Conservation (phyloP, 139 green algal genomes). For the Chlorella sorokiniana region DNA sequence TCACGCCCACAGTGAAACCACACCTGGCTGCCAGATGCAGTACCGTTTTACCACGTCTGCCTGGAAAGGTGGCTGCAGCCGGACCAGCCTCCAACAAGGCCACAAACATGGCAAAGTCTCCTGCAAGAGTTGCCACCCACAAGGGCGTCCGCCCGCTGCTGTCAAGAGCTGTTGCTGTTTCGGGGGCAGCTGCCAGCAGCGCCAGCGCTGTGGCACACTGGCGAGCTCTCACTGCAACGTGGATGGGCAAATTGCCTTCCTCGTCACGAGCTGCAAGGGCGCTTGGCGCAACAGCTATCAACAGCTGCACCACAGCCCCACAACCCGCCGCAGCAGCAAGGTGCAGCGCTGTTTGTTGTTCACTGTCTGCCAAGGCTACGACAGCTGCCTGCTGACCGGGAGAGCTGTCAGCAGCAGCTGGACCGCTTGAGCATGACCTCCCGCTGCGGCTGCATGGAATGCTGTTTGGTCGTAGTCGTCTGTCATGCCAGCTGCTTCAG, state of each 20-base stretch:
- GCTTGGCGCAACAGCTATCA: not conserved
- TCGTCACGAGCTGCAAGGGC: not conserved
- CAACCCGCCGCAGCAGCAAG: not conserved
- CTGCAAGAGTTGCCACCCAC: not conserved
- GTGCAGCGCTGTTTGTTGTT: not conserved
- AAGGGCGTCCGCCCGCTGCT: not conserved
- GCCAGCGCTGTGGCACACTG: not conserved
- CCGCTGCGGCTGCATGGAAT: not conserved
- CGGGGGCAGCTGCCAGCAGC: not conserved
- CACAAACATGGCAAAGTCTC: not conserved
- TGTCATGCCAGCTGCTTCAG: too few relatives aligned
- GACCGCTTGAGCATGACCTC: not conserved
- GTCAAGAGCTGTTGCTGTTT: not conserved
- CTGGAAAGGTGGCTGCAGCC: too few relatives aligned
- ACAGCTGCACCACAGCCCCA: not conserved
- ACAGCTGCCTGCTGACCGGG: not conserved
- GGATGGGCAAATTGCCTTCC: not conserved
- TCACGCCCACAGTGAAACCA: too few relatives aligned
- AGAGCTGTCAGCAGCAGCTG: not conserved
- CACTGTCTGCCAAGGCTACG: not conserved
- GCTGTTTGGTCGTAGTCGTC: not conserved
- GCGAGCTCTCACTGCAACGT: not conserved
- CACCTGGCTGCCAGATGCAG: too few relatives aligned
- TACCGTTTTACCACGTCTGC: too few relatives aligned
- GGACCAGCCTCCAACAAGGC: too few relatives aligned